Base-by-base conservation (phyloP, 768 basidiomycete genomes). In the Boletus barrowsii region DNA sequence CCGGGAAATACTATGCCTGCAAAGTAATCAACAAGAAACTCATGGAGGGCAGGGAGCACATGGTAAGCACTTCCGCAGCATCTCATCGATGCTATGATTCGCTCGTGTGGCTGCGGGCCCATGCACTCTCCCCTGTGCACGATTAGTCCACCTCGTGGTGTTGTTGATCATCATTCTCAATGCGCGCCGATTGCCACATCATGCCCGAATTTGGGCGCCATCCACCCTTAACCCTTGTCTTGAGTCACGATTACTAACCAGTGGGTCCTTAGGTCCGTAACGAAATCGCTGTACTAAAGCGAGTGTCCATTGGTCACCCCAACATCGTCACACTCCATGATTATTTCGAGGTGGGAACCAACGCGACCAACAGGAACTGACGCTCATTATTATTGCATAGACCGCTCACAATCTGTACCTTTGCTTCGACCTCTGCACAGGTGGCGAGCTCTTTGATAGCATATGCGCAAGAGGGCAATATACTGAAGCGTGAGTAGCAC, bases 1-100 rank as follows among this genome's bases (percentile, higher is more conserved):
- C 93, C 1, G 84, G 85, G 20, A 83, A 97, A 71, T 96, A 95
- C 75, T 98, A 88, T 78, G 97, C 96, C 20, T 98, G 95, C 83
- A 99, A 99, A 73, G 97, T 98, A 65, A 94, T 98, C 75, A 98
- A 96, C 84, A 98, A 98, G 81, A 93, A 95, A 67, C 83, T 97
- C 54, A 97, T 97, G 94, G 90, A 96, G 69, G 96, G 96, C 5
- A 80, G 96, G 59, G 96, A 98, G 74, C 86, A 95, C 69, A 98
- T 99, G 96, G 96, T 94, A 20, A 62, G 84, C 67, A 36, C 30
- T 8, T 46, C 52, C 36, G 41, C 26, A 37, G 30, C 42, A 20
- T 56, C 24, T 50, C 39, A 51, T 56, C 47, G 49, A 53, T 55
- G 26, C 54, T 47, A 37, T 56, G 40, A 51, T 54, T 46, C 35